A percentile compares a stretch with the other conserved stretches of the same genome.
Evolutionary conservation across 768 basidiomycete genomes (phyloP).

Genomic region (Pleurotus tuber-regium): DNA sequence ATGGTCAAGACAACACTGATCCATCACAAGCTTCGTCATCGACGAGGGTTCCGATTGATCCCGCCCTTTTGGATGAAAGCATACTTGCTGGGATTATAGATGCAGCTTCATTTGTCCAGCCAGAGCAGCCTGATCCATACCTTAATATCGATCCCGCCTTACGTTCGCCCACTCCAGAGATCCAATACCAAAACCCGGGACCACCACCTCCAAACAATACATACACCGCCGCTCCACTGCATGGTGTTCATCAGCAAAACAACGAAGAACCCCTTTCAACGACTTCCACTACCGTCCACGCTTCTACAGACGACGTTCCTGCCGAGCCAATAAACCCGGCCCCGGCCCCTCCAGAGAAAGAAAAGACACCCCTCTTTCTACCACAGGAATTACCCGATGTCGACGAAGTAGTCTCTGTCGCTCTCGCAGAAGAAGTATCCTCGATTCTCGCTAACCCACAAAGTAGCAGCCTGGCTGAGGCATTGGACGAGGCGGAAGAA

Average conservation of each 20-base stretch:
- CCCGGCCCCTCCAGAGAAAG: slow-evolving; percentile 6
- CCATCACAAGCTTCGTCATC: slow-evolving; percentile 20
- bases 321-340: slow-evolving; percentile 13
- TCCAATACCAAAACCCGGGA: slow-evolving; percentile 59
- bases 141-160: neutral
- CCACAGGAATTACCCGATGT: slow-evolving; percentile 25
- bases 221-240: slow-evolving; percentile 5
- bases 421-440: slow-evolving; percentile 68
- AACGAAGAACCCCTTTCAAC: no score
- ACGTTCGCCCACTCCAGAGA: slow-evolving; percentile 14
- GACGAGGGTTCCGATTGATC: slow-evolving; percentile 46
- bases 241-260: no score
- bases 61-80: slow-evolving; percentile 59
- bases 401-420: slow-evolving; percentile 61
- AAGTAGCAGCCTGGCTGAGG: slow-evolving; percentile 54
- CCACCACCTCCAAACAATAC: slow-evolving; percentile 21
- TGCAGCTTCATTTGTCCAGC: slow-evolving; percentile 36
- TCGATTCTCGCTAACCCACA: slow-evolving; percentile 61
- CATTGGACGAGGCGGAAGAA: slow-evolving; percentile 67
- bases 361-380: slow-evolving; percentile 8
- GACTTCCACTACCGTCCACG: neutral
- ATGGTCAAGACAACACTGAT: slow-evolving; percentile 14
- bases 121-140: slow-evolving; percentile 30
- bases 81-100: slow-evolving; percentile 59
- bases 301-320: neutral